Evolutionary conservation across 2,329 filamentous ascomycete genomes (phyloP).

Genomic region (Fusarium proliferatum): DNA sequence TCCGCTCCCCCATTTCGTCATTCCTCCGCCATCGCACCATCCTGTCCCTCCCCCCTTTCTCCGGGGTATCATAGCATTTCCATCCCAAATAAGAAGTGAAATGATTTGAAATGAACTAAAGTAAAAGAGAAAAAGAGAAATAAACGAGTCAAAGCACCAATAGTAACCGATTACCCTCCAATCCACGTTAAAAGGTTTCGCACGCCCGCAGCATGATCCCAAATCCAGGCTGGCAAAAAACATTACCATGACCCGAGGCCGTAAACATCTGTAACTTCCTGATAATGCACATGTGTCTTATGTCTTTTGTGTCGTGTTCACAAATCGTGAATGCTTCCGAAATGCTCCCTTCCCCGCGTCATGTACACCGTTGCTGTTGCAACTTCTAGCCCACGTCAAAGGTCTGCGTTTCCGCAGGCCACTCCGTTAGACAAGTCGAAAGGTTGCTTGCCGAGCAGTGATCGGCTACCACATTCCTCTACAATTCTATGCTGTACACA

Average conservation of each 20-base stretch:
- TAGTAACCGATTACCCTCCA: conserved; percentile 17
- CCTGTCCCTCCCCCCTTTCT: conserved; percentile 28
- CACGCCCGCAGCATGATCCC: conserved; percentile 25
- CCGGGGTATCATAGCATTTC: conserved; percentile 39
- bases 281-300: conserved; percentile 38
- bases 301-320: conserved; percentile 17
- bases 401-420: conserved; percentile 22
- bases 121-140: not conserved
- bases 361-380: conserved; percentile 47
- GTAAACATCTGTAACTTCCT: conserved; percentile 37
- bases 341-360: conserved; percentile 36
- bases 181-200: conserved; percentile 9
- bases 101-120: not conserved
- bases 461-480: conserved; percentile 3
- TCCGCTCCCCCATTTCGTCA: not conserved
- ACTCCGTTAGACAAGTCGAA: conserved; percentile 22
- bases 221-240: conserved; percentile 24
- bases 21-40: conserved; percentile 21
- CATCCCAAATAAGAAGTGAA: conserved; percentile 22
- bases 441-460: not conserved
- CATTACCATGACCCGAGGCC: conserved; percentile 16
- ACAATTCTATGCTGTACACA: conserved; percentile 19
- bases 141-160: conserved; percentile 29
- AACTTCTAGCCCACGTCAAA: conserved; percentile 26
- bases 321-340: conserved; percentile 23